Evolutionary conservation across 2,329 filamentous ascomycete species (phyloP).

Genomic region (Thielaviopsis euricoi): DNA sequence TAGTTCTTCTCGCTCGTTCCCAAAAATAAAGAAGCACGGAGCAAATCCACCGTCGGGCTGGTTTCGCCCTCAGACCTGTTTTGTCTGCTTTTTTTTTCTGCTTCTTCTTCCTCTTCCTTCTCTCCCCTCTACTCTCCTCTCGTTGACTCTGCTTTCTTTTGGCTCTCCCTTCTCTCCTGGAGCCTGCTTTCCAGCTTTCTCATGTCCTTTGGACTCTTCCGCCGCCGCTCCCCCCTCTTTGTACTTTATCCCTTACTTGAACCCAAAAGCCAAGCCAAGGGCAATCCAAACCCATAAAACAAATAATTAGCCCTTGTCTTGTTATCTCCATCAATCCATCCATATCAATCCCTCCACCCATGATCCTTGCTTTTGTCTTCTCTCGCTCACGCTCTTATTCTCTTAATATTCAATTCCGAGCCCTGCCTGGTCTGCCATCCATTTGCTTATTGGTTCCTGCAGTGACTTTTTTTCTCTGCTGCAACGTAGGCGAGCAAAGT

Average conservation of each 20-base stretch:
- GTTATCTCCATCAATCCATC: neutral
- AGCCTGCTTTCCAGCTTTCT: neutral
- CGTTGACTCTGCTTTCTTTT: neutral
- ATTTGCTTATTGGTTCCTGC: too few species aligned
- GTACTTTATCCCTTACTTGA: neutral
- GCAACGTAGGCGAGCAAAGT: too few species aligned
- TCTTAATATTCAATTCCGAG: too few species aligned
- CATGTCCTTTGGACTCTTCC: neutral
- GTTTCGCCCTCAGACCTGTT: slow-evolving; percentile 3
- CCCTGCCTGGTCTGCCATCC: too few species aligned
- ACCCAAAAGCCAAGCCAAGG: neutral
- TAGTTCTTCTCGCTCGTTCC: neutral
- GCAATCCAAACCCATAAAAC: neutral
- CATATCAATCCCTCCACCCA: too few species aligned
- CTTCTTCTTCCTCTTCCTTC: slow-evolving; percentile 1
- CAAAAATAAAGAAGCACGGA: neutral
- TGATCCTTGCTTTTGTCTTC: too few species aligned
- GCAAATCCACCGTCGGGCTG: neutral
- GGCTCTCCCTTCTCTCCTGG: neutral
- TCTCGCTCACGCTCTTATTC: too few species aligned
- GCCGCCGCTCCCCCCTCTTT: neutral
- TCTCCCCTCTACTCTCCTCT: neutral
- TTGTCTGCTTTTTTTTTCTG: neutral
- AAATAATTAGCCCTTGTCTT: neutral
- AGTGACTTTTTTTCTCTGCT: too few species aligned